Base-by-base conservation (phyloP, 2,329 filamentous ascomycete genomes). In the Aspergillus fumigatiaffinis region DNA sequence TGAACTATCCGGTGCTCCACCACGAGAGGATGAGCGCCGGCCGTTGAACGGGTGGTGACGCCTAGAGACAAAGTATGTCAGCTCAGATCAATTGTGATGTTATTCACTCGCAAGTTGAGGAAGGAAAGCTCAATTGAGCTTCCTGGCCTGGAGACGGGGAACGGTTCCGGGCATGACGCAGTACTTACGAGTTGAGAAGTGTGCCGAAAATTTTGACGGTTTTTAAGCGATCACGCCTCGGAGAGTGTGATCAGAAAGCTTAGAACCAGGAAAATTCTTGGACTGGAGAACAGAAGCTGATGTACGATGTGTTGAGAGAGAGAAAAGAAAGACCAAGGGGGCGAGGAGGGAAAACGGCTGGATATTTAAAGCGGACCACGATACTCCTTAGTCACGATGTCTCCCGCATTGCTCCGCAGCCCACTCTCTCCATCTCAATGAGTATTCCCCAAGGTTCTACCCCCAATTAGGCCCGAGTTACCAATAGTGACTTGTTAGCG, bases 181-280 rank as follows among this genome's bases (percentile, higher is more conserved):
- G 32, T 29, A 80, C 91, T 77, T 85, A 96, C 92, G 92, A 96
- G 86, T 94, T 94, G 69, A 97, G 88, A 71, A 95, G 89, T 82
- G 96, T 97, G 84, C 92, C 93, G 88, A 96, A 97, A 92, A 91
- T 96, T 81, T 90, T 96, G 91, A 84, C 88, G 87, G 82, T 83
- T 68, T 72, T 73, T 63, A 53, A 66, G 72, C 79, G 87, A 89
- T 80, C 85, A 86, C 82, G 71, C 76, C 80, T 75, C 77, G 68
- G 60, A 65, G 79, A 79, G 65, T 66, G 83, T 61, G 62, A 63
- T 60, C 56, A 52, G 20, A 9, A 54, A 60, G 41, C 25, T 83
- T 84, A 82, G 65, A 71, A 62, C 63, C 57, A 64, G 57, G 59
- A 55, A 70, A 68, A 64, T 60, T 58, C 12, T 14, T 58, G 59